Evolutionary conservation across 2,329 filamentous ascomycete genomes (phyloP).

Genomic region (Neonectria ditissima): DNA sequence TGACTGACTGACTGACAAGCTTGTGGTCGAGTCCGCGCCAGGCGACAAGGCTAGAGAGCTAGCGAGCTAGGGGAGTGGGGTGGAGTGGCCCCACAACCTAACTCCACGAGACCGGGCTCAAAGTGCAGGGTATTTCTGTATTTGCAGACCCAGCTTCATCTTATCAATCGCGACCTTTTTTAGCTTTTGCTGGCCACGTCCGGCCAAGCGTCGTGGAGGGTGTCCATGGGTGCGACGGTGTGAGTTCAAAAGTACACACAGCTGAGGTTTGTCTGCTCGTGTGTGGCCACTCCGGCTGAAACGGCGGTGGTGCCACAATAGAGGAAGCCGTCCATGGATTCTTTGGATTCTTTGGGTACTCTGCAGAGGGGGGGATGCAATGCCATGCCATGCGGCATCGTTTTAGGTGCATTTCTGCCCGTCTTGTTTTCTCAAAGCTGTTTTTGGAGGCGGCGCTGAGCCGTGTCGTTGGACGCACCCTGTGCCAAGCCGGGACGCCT

Average conservation of each 20-base stretch:
- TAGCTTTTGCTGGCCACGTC: neutral
- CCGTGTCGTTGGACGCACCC: constrained; percentile 17
- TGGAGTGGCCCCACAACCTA: constrained; percentile 15
- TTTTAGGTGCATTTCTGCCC: too few relatives aligned
- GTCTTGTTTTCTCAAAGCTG: too few relatives aligned
- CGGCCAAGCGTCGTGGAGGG: neutral
- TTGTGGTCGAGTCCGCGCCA: constrained; percentile 31
- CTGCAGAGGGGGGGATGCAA: too few relatives aligned
- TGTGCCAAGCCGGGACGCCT: constrained; percentile 40
- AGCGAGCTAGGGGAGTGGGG: neutral
- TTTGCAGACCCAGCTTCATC: constrained; percentile 34
- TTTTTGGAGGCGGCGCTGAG: too few relatives aligned
- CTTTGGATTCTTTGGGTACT: too few relatives aligned
- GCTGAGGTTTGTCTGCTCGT: neutral
- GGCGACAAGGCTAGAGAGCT: constrained; percentile 9
- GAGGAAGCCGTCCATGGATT: neutral
- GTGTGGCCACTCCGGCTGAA: neutral
- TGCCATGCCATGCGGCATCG: too few relatives aligned
- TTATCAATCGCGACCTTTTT: constrained; percentile 40
- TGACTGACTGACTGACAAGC: neutral
- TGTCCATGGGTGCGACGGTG: neutral
- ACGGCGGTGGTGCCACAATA: neutral
- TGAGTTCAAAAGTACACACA: neutral
- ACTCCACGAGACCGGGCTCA: neutral
- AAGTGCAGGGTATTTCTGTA: too few relatives aligned